A percentile compares a stretch with the other conserved stretches of the same genome.
Conservation (phyloP, 768 basidiomycete genomes). For the Phaeotremella skinneri region DNA sequence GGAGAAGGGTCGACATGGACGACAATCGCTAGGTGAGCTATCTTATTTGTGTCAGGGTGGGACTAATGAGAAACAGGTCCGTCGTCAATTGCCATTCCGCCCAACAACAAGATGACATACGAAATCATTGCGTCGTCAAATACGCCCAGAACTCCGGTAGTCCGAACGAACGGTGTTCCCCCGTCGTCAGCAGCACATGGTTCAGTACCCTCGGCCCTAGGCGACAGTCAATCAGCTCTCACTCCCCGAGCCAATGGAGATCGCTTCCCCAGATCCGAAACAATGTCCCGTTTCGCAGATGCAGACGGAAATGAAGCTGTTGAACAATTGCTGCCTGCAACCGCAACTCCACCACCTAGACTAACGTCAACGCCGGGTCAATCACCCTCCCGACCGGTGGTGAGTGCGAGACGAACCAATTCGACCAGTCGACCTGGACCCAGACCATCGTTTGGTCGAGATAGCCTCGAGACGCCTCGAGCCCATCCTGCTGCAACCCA, state of each 20-base stretch:
- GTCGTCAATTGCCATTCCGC: neutral
- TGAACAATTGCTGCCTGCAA: conserved; percentile 5
- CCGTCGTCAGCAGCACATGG: too few relatives aligned
- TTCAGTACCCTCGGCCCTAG: neutral
- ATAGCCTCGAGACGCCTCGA: neutral
- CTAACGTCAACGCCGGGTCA: neutral
- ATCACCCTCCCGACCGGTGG: neutral
- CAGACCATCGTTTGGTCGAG: conserved; percentile 5
- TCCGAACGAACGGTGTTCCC: neutral
- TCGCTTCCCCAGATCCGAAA: neutral
- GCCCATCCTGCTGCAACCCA: neutral
- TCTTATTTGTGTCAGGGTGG: neutral
- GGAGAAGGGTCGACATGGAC: neutral
- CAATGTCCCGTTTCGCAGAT: conserved; percentile 20
- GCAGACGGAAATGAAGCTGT: conserved; percentile 6
- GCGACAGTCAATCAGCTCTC: conserved; percentile 2
- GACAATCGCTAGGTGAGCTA: neutral
- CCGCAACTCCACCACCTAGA: conserved; percentile 5
- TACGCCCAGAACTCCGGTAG: neutral
- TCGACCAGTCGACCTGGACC: conserved; percentile 16
- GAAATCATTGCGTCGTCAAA: neutral
- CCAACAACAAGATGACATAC: neutral
- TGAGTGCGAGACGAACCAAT: conserved; percentile 21
- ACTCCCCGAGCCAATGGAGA: neutral
- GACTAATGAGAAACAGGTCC: neutral